Percentiles rank a stretch among this genome's conserved stretches.
These are phyloP conservation scores for Ochromonadaceae sp. DNA, from an alignment of 352 stramenopile genomes.

Conservation along the genomic window DNA sequence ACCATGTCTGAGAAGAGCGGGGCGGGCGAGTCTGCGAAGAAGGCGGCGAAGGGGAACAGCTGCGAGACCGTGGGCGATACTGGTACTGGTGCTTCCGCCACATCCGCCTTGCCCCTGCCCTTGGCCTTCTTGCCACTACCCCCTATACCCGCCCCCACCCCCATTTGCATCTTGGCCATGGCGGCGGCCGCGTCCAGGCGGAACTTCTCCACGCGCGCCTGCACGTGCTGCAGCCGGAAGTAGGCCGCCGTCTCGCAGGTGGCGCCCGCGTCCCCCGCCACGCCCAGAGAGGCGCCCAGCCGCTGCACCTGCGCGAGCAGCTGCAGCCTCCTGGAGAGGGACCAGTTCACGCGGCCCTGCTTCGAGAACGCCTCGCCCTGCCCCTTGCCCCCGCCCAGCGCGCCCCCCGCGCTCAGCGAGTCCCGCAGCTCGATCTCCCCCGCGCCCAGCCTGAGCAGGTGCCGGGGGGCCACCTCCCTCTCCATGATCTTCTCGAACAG, in stretches of 20 bases:
- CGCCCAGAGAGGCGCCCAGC: constrained; percentile 67
- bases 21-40: constrained; percentile 17
- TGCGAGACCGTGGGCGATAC: neutral
- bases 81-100: constrained; percentile 2
- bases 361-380: constrained; percentile 57
- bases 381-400: constrained; percentile 19
- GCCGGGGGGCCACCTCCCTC: constrained; percentile 40
- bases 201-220: constrained; percentile 47
- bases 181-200: neutral
- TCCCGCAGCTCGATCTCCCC: constrained; percentile 41
- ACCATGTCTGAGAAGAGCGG: too few species aligned
- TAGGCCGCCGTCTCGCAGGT: constrained; percentile 87
- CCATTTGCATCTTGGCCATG: neutral
- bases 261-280: constrained; percentile 53
- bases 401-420: neutral
- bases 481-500: constrained; percentile 79
- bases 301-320: constrained; percentile 77
- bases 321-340: constrained; percentile 42
- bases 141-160: neutral
- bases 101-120: constrained; percentile 2
- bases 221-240: constrained; percentile 79
- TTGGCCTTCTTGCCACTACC: neutral
- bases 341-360: constrained; percentile 70
- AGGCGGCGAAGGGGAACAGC: constrained; percentile 26
- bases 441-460: constrained; percentile 72